These are phyloP conservation scores for Lentinula aciculospora DNA, from an alignment of 768 basidiomycete species.

Conservation along the genomic window DNA sequence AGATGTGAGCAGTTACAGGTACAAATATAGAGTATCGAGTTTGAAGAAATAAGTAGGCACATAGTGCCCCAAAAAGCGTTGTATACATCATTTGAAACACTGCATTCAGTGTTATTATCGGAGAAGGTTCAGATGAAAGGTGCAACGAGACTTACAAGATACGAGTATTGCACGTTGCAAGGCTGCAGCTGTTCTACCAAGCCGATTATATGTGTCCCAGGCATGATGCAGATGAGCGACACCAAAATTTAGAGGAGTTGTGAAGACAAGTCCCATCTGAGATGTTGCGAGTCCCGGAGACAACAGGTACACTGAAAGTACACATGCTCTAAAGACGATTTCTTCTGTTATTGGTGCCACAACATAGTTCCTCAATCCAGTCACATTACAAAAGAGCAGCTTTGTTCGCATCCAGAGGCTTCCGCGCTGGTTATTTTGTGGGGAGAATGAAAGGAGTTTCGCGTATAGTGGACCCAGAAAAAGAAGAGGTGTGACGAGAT, in stretches of 20 bases:
- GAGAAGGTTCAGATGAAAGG: neutral
- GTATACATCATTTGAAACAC: conserved; percentile 90
- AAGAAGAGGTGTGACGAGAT: conserved; percentile 65
- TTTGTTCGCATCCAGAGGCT: conserved; percentile 50
- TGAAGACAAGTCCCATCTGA: conserved; percentile 58
- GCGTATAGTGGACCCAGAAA: conserved; percentile 77
- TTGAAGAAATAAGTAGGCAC: conserved; percentile 66
- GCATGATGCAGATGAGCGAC: conserved; percentile 91
- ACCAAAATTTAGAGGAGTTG: conserved; percentile 85
- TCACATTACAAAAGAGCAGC: conserved; percentile 27
- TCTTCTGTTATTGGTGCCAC: conserved; percentile 88
- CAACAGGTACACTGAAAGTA: conserved; percentile 69
- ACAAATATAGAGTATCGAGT: conserved; percentile 74
- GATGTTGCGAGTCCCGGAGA: conserved; percentile 38
- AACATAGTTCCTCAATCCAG: conserved; percentile 14
- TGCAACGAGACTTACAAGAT: conserved; percentile 37
- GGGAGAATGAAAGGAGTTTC: neutral
- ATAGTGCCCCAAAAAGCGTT: conserved; percentile 87
- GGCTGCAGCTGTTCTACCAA: conserved; percentile 64
- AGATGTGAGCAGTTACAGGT: conserved; percentile 74
- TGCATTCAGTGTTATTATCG: conserved; percentile 21
- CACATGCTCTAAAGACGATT: conserved; percentile 82
- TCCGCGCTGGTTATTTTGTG: conserved; percentile 28
- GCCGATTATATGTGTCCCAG: conserved; percentile 75
- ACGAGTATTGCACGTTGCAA: conserved; percentile 53